Conservation (phyloP, 2,329 filamentous ascomycete species). For the Aspergillus cejpii region DNA sequence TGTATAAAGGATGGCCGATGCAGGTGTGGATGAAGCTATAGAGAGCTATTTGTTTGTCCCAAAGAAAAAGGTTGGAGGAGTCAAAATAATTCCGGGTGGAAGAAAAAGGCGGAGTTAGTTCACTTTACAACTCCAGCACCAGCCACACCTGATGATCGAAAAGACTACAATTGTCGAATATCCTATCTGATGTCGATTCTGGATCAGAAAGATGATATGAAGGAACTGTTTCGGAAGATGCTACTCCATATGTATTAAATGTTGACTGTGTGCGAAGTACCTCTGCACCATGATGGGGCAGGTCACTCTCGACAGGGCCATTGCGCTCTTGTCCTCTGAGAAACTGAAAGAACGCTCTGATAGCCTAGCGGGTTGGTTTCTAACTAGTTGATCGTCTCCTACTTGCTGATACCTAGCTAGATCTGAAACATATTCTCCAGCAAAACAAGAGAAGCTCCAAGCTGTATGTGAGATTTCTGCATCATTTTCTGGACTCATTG, state of each 20-base stretch:
- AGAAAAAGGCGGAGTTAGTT: conserved; percentile 15
- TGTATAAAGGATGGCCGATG: conserved; percentile 25
- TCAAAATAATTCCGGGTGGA: conserved; percentile 34
- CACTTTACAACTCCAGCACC: background rate
- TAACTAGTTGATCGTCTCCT: background rate
- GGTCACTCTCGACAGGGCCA: conserved; percentile 37
- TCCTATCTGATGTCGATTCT: no score
- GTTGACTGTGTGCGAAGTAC: background rate
- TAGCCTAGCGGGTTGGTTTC: conserved; percentile 44
- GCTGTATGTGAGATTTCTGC: conserved; percentile 26
- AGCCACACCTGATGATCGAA: background rate
- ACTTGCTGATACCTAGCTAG: conserved; percentile 26
- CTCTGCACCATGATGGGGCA: conserved; percentile 33
- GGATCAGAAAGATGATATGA: no score
- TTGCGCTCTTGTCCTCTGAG: conserved; percentile 40
- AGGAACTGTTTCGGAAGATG: background rate
- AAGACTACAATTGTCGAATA: no score
- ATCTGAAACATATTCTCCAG: conserved; percentile 52
- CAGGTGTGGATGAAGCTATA: conserved; percentile 9
- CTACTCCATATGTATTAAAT: background rate
- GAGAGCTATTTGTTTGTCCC: conserved; percentile 27
- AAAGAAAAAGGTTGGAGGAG: conserved; percentile 32
- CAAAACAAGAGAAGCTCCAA: conserved; percentile 44
- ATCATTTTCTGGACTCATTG: background rate
- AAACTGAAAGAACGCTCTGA: conserved; percentile 44